phyloP scores from a whole-genome alignment of 2,329 filamentous ascomycete species.

The Nemania serpens region DNA sequence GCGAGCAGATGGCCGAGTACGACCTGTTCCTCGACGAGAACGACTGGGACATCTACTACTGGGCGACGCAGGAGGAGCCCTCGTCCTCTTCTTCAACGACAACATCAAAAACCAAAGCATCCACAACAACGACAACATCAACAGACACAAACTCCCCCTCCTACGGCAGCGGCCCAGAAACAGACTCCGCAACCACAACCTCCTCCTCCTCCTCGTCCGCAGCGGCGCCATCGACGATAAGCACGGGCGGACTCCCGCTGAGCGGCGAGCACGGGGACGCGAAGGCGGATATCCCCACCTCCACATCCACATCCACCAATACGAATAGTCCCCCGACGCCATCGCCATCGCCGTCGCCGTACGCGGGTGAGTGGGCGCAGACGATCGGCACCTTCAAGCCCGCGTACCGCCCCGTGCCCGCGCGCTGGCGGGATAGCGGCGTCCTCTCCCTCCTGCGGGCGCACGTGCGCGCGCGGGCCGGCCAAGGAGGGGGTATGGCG shows the following conservation, averaged over 20 bases:
- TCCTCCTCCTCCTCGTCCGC: no score
- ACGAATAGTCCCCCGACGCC: not conserved
- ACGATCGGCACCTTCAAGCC: slow-evolving; percentile 94
- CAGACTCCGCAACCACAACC: slow-evolving; percentile 22
- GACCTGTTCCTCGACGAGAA: slow-evolving; percentile 97
- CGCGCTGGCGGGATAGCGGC: slow-evolving; percentile 82
- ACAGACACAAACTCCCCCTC: slow-evolving; percentile 52
- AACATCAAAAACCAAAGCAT: slow-evolving; percentile 14
- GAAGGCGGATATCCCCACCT: slow-evolving; percentile 35
- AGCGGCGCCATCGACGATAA: no score
- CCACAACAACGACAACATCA: slow-evolving; percentile 25
- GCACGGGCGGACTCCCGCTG: slow-evolving; percentile 36
- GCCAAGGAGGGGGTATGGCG: slow-evolving; percentile 56
- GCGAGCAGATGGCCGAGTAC: slow-evolving; percentile 77
- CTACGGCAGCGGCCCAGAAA: slow-evolving; percentile 39
- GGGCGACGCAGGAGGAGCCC: slow-evolving; percentile 85
- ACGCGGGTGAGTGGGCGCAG: slow-evolving; percentile 89
- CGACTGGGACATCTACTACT: slow-evolving; percentile 99
- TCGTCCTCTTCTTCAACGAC: slow-evolving; percentile 35
- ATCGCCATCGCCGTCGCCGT: slow-evolving; percentile 33
- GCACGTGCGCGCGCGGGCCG: slow-evolving; percentile 74
- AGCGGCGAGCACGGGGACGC: slow-evolving; percentile 34
- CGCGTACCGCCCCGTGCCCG: slow-evolving; percentile 87
- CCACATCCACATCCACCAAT: slow-evolving; percentile 37
- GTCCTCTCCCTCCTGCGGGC: slow-evolving; percentile 75